Percentiles rank a stretch among this genome's conserved stretches.
Conservation (phyloP, 2,329 filamentous ascomycete genomes). For the Sclerotinia sclerotiorum region DNA sequence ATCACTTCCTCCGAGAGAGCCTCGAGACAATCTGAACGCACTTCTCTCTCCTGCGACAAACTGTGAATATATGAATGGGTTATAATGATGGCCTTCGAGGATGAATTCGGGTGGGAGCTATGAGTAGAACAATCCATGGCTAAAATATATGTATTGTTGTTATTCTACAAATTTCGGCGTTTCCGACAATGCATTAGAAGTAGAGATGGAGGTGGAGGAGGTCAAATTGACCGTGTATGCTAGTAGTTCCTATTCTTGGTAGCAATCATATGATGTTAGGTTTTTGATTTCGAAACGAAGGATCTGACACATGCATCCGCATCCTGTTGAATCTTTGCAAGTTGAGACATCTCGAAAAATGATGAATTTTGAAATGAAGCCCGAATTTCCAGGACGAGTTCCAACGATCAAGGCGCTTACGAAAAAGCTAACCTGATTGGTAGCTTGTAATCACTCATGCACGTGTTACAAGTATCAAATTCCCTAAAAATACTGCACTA, state of each 20-base stretch:
- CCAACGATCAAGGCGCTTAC: background rate
- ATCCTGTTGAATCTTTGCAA: background rate
- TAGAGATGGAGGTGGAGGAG: constrained; percentile 36
- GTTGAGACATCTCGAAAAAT: background rate
- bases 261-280: constrained; percentile 32
- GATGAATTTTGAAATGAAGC: background rate
- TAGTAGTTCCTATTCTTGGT: constrained; percentile 39
- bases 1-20: constrained; percentile 31
- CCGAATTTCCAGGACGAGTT: background rate
- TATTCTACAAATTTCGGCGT: constrained; percentile 37
- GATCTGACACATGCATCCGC: background rate
- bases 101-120: constrained; percentile 29
- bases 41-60: constrained; percentile 31
- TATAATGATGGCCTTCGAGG: constrained; percentile 35
- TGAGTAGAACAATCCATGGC: constrained; percentile 29
- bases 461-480: background rate
- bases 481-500: background rate
- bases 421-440: background rate
- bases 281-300: constrained; percentile 23
- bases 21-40: constrained; percentile 36
- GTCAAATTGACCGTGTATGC: constrained; percentile 39
- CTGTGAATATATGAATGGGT: constrained; percentile 36
- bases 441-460: background rate
- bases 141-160: constrained; percentile 40
- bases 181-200: constrained; percentile 41